A percentile compares a stretch with the other conserved stretches of the same genome.
phyloP scores from a whole-genome alignment of 1,139 yeast species.

The Kazachstania sp. region DNA sequence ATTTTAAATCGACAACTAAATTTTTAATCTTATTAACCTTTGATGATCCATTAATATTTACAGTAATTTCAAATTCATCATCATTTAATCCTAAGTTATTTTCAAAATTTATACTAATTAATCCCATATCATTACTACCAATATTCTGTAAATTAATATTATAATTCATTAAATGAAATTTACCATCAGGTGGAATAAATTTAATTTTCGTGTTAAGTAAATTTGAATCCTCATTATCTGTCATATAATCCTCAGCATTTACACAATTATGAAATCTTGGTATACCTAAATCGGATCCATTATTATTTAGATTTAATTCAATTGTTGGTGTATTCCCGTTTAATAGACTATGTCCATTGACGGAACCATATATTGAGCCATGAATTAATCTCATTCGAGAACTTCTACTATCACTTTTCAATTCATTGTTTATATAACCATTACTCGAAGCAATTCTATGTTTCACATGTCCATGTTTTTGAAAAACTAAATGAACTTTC shows the following conservation, averaged over 20 bases:
- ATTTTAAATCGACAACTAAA: constrained; percentile 43
- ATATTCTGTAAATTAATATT: constrained; percentile 29
- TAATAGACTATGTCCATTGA: constrained; percentile 57
- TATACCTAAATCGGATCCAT: constrained; percentile 37
- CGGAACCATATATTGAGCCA: constrained; percentile 57
- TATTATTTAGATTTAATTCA: constrained; percentile 43
- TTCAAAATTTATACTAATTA: constrained; percentile 51
- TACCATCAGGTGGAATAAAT: constrained; percentile 88
- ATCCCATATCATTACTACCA: constrained; percentile 32
- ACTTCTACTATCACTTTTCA: neutral
- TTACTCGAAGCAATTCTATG: constrained; percentile 2
- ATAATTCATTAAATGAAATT: constrained; percentile 56
- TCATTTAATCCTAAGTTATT: constrained; percentile 51
- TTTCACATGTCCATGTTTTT: constrained; percentile 2
- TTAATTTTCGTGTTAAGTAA: constrained; percentile 34
- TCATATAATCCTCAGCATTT: constrained; percentile 31
- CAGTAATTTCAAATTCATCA: constrained; percentile 69
- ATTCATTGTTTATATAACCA: neutral
- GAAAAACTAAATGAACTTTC: constrained; percentile 35
- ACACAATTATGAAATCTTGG: constrained; percentile 41
- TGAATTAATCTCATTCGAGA: constrained; percentile 12
- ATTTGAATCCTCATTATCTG: constrained; percentile 21
- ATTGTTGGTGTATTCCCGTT: constrained; percentile 65
- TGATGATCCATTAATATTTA: constrained; percentile 46
- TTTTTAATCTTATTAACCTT: constrained; percentile 51